Percentiles rank a stretch among this genome's conserved stretches.
Evolutionary conservation across 495 filamentous ascomycete genomes (phyloP).

Genomic region (Hypoxylon cercidicola): DNA sequence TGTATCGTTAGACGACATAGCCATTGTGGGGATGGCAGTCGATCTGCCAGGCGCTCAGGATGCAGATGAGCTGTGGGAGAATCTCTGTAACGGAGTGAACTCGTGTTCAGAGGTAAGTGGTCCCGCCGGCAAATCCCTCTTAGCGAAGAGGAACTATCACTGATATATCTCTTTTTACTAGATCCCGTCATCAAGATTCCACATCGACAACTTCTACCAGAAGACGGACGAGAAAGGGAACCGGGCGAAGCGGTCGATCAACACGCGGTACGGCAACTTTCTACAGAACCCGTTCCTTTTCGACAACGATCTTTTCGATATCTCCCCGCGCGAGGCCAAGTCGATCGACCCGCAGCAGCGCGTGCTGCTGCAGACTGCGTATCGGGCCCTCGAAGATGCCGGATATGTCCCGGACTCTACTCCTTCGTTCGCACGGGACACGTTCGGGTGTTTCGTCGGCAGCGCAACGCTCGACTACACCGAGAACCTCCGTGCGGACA

Average conservation of each 20-base stretch:
- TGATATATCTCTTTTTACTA: no score
- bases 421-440: constrained; percentile 3
- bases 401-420: constrained; percentile 37
- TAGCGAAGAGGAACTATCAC: neutral
- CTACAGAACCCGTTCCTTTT: constrained; percentile 45
- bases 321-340: constrained; percentile 54
- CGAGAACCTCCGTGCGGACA: constrained; percentile 14
- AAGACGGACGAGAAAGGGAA: constrained; percentile 6
- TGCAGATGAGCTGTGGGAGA: constrained; percentile 20
- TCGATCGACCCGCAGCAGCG: constrained; percentile 58
- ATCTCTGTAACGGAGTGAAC: constrained; percentile 16
- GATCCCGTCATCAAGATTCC: constrained; percentile 21
- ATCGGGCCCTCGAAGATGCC: constrained; percentile 56
- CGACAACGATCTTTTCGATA: constrained; percentile 60
- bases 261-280: constrained; percentile 21
- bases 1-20: constrained; percentile 7
- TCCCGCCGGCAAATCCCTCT: neutral
- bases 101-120: constrained; percentile 1
- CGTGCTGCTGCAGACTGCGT: constrained; percentile 50
- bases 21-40: constrained; percentile 26
- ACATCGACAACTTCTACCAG: constrained; percentile 18
- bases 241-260: constrained; percentile 11
- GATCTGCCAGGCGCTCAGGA: constrained; percentile 17
- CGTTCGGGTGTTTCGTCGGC: constrained; percentile 24
- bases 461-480: constrained; percentile 20